Conservation (phyloP, 768 basidiomycete species). For the Favolaschia claudopus region DNA sequence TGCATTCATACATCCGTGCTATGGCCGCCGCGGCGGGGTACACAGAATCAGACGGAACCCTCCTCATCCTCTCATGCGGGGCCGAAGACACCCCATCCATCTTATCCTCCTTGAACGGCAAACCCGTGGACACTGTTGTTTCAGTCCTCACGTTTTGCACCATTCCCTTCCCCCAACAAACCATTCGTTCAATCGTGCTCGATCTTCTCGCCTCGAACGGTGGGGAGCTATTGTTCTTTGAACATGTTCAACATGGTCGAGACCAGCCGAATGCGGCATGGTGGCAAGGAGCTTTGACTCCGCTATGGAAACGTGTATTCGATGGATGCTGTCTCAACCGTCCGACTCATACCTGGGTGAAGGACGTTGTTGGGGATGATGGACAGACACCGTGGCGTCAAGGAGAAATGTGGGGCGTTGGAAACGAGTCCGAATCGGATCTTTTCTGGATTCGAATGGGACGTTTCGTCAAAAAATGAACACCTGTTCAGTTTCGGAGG, state of each 20-base stretch:
- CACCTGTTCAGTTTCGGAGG: too few relatives aligned
- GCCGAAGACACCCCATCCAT: slow-evolving; percentile 66
- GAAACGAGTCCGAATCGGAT: slow-evolving; percentile 54
- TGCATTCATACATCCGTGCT: slow-evolving; percentile 65
- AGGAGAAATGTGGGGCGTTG: slow-evolving; percentile 48
- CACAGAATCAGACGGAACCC: slow-evolving; percentile 56
- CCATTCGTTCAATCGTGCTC: slow-evolving; percentile 52
- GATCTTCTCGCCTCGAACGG: slow-evolving; percentile 72
- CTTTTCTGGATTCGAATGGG: slow-evolving; percentile 68
- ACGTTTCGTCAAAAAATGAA: slow-evolving; percentile 56
- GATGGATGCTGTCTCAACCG: slow-evolving; percentile 73
- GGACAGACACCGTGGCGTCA: slow-evolving; percentile 57
- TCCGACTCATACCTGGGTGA: slow-evolving; percentile 57
- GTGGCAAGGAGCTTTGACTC: slow-evolving; percentile 80
- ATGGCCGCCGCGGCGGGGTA: slow-evolving; percentile 60
- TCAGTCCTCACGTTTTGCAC: slow-evolving; percentile 74
- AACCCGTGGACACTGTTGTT: slow-evolving; percentile 63
- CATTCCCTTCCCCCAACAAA: slow-evolving; percentile 60
- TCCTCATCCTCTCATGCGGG: slow-evolving; percentile 68
- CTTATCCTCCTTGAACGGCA: slow-evolving; percentile 41
- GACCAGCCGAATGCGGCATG: slow-evolving; percentile 64
- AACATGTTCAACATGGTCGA: slow-evolving; percentile 67
- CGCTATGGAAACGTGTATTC: slow-evolving; percentile 64
- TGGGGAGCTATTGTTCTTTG: slow-evolving; percentile 66
- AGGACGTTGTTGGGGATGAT: slow-evolving; percentile 37